Conservation (phyloP, 192 early-diverging fungal genomes). For the Coemansia sp. region DNA sequence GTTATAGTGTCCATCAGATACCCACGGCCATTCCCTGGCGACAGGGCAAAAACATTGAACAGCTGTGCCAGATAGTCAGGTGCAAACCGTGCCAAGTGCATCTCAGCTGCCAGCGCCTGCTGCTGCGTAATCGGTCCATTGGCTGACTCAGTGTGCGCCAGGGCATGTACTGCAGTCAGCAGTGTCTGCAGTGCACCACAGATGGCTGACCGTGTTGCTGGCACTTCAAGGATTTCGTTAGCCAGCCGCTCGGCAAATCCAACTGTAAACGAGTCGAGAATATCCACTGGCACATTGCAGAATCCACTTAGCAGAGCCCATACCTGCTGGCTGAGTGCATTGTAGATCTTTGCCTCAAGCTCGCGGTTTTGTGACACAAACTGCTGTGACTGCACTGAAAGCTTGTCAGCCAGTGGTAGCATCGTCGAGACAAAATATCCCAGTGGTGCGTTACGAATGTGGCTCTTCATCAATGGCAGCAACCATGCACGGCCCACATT, state of each 20-base stretch:
- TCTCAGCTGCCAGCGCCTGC: conserved; percentile 59
- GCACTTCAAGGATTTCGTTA: conserved; percentile 70
- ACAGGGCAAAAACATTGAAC: conserved; percentile 77
- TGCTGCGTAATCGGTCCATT: conserved; percentile 51
- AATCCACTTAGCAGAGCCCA: conserved; percentile 86
- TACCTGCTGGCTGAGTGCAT: conserved; percentile 83
- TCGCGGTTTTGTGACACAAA: conserved; percentile 60
- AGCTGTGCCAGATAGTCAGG: conserved; percentile 71
- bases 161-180: conserved; percentile 44
- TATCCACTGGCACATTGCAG: conserved; percentile 81
- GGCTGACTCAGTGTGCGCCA: conserved; percentile 24
- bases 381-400: conserved; percentile 63
- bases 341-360: conserved; percentile 85
- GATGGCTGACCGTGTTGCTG: conserved; percentile 75
- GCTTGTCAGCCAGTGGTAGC: conserved; percentile 76
- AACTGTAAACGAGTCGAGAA: conserved; percentile 60
- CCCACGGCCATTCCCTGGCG: conserved; percentile 62
- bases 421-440: conserved; percentile 67
- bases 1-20: conserved; percentile 70
- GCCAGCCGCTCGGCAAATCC: conserved; percentile 72
- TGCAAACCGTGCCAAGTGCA: conserved; percentile 64
- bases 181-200: conserved; percentile 72
- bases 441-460: conserved; percentile 71
- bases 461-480: conserved; percentile 76
- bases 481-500: conserved; percentile 84